Base-by-base conservation (phyloP, 2,329 filamentous ascomycete species). In the Rutstroemia sp. region DNA sequence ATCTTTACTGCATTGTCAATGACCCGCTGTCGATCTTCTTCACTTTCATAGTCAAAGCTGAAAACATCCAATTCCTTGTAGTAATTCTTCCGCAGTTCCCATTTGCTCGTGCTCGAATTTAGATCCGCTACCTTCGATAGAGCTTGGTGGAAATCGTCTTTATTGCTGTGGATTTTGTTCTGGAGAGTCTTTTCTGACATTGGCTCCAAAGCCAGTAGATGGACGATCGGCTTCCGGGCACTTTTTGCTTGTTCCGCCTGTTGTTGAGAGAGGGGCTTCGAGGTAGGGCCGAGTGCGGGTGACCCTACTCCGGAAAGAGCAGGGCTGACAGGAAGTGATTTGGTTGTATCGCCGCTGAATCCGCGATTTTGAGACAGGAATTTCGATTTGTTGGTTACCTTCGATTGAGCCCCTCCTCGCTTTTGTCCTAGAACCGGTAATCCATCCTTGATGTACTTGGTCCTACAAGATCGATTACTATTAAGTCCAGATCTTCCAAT, bases 21-120 rank as follows among this genome's bases (percentile, higher is more conserved):
- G 60, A 80, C 77, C 63, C 76, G 71, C 67, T 89, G 75, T 30
- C 83, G 78, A 58, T 82, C 76, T 34, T 78, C 76, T 17, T 75
- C 70, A 39, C 68, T 73, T 46, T 73, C 72, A 64, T 86, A 86
- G 27, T 78, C 72, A 67, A 83, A 84, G 57, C 76, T 78, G 76
- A 79, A 86, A 21, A 84, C 79, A 61, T 86, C 82, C 14, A 86
- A 74, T 61, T 86, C 83, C 68, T 78, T 84, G 77, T 78, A 86
- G 60, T 76, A 80, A 23, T 74, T 71, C 69, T 80, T 82, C 59
- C 78, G 76, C 62, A 86, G 69, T 36, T 73, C 70, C 76, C 79
- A 86, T 61, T 75, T 81, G 58, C 79, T 75, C 4, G 71, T 71
- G 21, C 14, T 5, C 4, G 73, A 60, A 57, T 78, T 74, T 54